phyloP scores from a whole-genome alignment of 495 filamentous ascomycete species.

The Daldinia loculata region DNA sequence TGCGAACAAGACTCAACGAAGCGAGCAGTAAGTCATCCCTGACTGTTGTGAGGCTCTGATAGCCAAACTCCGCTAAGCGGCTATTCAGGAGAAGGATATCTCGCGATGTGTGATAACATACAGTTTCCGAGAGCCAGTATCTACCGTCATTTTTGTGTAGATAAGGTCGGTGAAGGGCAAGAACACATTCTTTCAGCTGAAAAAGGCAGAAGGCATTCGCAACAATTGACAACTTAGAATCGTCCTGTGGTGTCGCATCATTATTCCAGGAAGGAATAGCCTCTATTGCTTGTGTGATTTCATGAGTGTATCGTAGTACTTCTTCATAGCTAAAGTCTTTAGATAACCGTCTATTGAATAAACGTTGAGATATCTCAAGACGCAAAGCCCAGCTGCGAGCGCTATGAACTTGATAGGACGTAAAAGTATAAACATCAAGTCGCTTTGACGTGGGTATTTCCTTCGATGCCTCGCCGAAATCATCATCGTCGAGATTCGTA shows the following conservation, averaged over 20 bases:
- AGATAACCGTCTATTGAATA: constrained; percentile 44
- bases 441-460: constrained; percentile 49
- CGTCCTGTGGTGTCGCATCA: constrained; percentile 9
- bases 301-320: constrained; percentile 56
- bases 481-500: constrained; percentile 55
- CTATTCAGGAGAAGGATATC: constrained; percentile 56
- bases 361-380: constrained; percentile 52
- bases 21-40: constrained; percentile 53
- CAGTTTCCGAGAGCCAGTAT: constrained; percentile 56
- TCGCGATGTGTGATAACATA: constrained; percentile 57
- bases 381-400: constrained; percentile 52
- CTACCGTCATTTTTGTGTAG: constrained; percentile 53
- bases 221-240: constrained; percentile 45
- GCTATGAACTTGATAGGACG: constrained; percentile 53
- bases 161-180: constrained; percentile 56
- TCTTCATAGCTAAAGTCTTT: constrained; percentile 53
- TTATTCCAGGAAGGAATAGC: constrained; percentile 54
- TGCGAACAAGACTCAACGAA: constrained; percentile 54
- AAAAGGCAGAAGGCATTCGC: constrained; percentile 54
- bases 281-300: constrained; percentile 55
- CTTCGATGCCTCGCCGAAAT: constrained; percentile 54
- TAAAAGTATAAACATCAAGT: constrained; percentile 49
- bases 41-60: constrained; percentile 52
- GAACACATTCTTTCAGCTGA: constrained; percentile 55
- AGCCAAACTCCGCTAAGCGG: constrained; percentile 52